Evolutionary conservation across 1,284 basidiomycete species (phyloP).

Genomic region (Ganoderma sinense): DNA sequence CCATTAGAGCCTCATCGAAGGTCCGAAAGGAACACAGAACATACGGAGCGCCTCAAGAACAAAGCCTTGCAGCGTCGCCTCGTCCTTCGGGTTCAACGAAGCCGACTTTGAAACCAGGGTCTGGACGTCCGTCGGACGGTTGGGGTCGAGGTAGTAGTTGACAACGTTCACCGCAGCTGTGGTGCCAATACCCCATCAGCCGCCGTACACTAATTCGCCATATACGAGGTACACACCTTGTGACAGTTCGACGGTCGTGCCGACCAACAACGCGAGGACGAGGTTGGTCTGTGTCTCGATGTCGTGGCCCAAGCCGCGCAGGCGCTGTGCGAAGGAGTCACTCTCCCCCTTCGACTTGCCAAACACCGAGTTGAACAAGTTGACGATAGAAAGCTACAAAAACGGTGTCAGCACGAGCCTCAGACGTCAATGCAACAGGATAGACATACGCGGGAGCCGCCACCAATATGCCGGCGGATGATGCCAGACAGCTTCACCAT

Average conservation of each 20-base stretch:
- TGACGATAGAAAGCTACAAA: conserved; percentile 55
- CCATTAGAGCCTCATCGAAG: conserved; percentile 4
- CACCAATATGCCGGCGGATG: conserved; percentile 52
- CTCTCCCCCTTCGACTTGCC: conserved; percentile 51
- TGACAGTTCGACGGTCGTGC: conserved; percentile 71
- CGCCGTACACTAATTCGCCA: background rate
- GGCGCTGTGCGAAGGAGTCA: conserved; percentile 55
- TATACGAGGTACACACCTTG: conserved; percentile 55
- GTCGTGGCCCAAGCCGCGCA: conserved; percentile 61
- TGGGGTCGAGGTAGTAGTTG: conserved; percentile 65
- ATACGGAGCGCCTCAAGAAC: conserved; percentile 73
- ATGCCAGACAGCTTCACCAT: conserved; percentile 59
- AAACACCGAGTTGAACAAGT: conserved; percentile 54
- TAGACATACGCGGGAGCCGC: conserved; percentile 30
- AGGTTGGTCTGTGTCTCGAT: conserved; percentile 70
- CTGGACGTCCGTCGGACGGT: conserved; percentile 48
- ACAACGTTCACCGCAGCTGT: conserved; percentile 57
- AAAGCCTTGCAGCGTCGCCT: conserved; percentile 54
- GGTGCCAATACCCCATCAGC: conserved; percentile 9
- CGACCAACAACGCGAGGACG: conserved; percentile 75
- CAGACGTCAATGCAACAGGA: conserved; percentile 38
- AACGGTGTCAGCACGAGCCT: conserved; percentile 28
- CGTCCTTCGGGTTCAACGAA: conserved; percentile 43
- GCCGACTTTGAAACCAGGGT: conserved; percentile 39
- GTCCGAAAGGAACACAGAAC: conserved; percentile 34